These are phyloP conservation scores for Candida neerlandica DNA, from an alignment of 1,139 yeast species.

Conservation along the genomic window DNA sequence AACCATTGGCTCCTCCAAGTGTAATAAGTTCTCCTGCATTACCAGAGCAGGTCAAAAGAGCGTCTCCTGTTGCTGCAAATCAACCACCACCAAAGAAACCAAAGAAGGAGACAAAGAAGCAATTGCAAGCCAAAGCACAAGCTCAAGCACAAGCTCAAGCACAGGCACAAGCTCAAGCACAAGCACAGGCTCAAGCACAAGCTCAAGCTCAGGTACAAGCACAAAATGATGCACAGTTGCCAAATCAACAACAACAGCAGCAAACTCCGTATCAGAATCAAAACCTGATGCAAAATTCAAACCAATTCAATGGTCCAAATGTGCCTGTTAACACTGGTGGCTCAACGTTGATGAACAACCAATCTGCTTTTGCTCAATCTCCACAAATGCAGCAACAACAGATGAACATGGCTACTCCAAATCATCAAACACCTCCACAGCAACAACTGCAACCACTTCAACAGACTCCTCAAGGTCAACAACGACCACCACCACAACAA, in stretches of 20 bases:
- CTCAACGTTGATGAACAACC: slow-evolving; percentile 16
- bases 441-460: slow-evolving; percentile 4
- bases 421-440: slow-evolving; percentile 6
- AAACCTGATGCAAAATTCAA: slow-evolving; percentile 6
- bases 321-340: slow-evolving; percentile 9
- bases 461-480: not conserved
- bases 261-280: slow-evolving; percentile 3
- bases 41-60: slow-evolving; percentile 8
- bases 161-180: slow-evolving; percentile 8
- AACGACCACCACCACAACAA: slow-evolving; percentile 15
- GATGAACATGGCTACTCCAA: slow-evolving; percentile 8
- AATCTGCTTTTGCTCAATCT: slow-evolving; percentile 5
- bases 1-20: slow-evolving; percentile 5
- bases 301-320: slow-evolving; percentile 9
- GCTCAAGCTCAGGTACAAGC: slow-evolving; percentile 43
- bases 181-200: slow-evolving; percentile 34
- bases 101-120: slow-evolving; percentile 12
- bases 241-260: not conserved
- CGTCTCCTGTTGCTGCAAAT: slow-evolving; percentile 9
- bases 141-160: slow-evolving; percentile 27
- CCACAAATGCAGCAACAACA: slow-evolving; percentile 17
- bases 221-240: not conserved
- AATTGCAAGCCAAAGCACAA: slow-evolving; percentile 25
- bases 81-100: slow-evolving; percentile 10
- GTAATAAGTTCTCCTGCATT: slow-evolving; percentile 5